Conservation (phyloP, 1,284 basidiomycete genomes). For the Heterobasidion occidentale region DNA sequence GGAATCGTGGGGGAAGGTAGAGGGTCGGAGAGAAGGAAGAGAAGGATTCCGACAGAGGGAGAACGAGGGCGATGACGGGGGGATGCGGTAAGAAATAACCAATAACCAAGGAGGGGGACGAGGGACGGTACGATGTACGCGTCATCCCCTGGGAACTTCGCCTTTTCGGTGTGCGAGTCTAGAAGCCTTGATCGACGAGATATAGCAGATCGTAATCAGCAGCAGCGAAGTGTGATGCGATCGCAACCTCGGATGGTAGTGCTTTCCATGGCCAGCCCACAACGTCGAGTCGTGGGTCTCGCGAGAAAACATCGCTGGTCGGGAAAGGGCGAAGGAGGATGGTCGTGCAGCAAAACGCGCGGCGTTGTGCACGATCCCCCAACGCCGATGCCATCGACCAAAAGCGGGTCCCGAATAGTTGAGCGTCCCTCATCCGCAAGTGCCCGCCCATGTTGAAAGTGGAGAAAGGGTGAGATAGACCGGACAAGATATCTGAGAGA, state of each 20-base stretch:
- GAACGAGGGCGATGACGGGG: neutral
- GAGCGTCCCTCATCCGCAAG: conserved; percentile 15
- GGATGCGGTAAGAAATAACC: neutral
- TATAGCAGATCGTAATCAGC: conserved; percentile 9
- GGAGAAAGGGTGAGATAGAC: neutral
- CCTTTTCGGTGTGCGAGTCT: conserved; percentile 12
- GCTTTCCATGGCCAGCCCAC: conserved; percentile 26
- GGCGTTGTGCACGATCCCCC: conserved; percentile 27
- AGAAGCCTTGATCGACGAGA: conserved; percentile 13
- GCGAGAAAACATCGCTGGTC: conserved; percentile 16
- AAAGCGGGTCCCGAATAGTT: conserved; percentile 12
- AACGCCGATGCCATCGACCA: conserved; percentile 20
- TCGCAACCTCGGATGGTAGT: conserved; percentile 12
- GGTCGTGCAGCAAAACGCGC: conserved; percentile 12
- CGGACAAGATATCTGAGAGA: neutral
- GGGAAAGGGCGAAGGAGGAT: conserved; percentile 9
- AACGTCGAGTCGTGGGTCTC: conserved; percentile 37
- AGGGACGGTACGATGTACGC: conserved; percentile 5
- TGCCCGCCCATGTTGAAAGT: conserved; percentile 21
- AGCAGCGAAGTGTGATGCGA: conserved; percentile 8
- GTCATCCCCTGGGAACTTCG: conserved; percentile 11
- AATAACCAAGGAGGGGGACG: neutral
- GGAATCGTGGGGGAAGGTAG: neutral
- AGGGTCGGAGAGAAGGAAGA: neutral
- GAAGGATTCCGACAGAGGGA: neutral